Base-by-base conservation (phyloP, 352 stramenopile species). In the Phytophthora pseudosyringae region DNA sequence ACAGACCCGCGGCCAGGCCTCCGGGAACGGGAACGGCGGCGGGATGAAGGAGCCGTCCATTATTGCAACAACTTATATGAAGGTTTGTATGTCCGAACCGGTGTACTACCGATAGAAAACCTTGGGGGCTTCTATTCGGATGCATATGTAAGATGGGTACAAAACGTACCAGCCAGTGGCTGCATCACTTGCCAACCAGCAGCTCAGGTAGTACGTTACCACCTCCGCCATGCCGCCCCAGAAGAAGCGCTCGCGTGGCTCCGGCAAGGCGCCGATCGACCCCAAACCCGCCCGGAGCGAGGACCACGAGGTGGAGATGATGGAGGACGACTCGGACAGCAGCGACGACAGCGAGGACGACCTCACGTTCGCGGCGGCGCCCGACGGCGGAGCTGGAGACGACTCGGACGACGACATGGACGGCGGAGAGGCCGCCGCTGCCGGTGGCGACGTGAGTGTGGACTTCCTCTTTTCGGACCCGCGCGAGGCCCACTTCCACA, bases 391-490 rank as follows among this genome's bases (percentile, higher is more conserved):
- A 3, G 63, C 76, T 4, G 69, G 79, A 15, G 74, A 88, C 3
- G 75, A 86, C 16, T 80, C 81, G 13, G 78, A 89, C 32, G 81
- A 91, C 9, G 78, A 84, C 25, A 77, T 82, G 31, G 76, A 93
- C 12, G 80, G 73, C 39, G 81, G 77, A 66, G 78, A 87, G 43
- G 75, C 54, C 11, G 51, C 48, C 7, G 53, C 57, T 9, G 55
- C 64, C 11, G 72, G 59, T 4, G 63, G 75, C 45, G 78, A 72
- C 38, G 82, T 95, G 40, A 86, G 77, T 60, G 81, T 96, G 25
- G 84, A 94, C 28, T 96, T 96, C 50, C 74, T 94, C 21, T 96
- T 96, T 59, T 87, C 74, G 21, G 88, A 96, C 69, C 84, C 86
- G 28, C 78, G 80, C 25, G 86, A 96, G 52, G 64, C 65, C 44